phyloP scores from a whole-genome alignment of 805 yeast species.

The Candida corydali region DNA sequence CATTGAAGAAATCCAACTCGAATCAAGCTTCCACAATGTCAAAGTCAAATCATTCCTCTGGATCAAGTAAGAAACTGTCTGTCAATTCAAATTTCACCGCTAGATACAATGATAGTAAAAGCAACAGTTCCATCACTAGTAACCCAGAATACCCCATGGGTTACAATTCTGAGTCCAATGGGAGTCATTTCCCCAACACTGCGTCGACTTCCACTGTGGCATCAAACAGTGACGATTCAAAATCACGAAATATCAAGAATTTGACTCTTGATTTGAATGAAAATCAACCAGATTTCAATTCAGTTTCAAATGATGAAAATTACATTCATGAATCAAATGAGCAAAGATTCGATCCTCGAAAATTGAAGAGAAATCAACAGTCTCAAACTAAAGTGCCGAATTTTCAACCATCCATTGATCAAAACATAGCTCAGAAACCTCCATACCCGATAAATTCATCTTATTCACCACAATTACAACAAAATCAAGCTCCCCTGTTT shows the following conservation, averaged over 20 bases:
- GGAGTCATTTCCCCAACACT: background rate
- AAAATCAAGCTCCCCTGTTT: no score
- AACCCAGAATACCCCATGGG: background rate
- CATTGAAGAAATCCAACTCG: background rate
- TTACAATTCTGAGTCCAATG: background rate
- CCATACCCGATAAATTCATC: background rate
- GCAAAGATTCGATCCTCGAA: conserved; percentile 5
- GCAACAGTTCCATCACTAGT: conserved; percentile 6
- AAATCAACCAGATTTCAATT: conserved; percentile 1
- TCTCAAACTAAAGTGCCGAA: background rate
- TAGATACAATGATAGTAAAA: conserved; percentile 3
- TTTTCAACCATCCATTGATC: background rate
- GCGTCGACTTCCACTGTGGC: background rate
- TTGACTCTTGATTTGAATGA: conserved; percentile 4
- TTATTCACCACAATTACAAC: background rate
- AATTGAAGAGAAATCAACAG: conserved; percentile 2
- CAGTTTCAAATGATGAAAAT: background rate
- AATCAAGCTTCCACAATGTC: background rate
- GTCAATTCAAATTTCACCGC: conserved; percentile 4
- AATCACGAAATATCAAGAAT: conserved; percentile 4
- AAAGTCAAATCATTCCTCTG: background rate
- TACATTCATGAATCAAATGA: background rate
- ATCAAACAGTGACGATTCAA: background rate
- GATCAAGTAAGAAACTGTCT: conserved; percentile 7
- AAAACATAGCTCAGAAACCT: background rate